Evolutionary conservation across 306 rosid genomes (phyloP), one percentile per base, ranked within the genome.

Genomic region (Elaeagnus macrophylla): DNA sequence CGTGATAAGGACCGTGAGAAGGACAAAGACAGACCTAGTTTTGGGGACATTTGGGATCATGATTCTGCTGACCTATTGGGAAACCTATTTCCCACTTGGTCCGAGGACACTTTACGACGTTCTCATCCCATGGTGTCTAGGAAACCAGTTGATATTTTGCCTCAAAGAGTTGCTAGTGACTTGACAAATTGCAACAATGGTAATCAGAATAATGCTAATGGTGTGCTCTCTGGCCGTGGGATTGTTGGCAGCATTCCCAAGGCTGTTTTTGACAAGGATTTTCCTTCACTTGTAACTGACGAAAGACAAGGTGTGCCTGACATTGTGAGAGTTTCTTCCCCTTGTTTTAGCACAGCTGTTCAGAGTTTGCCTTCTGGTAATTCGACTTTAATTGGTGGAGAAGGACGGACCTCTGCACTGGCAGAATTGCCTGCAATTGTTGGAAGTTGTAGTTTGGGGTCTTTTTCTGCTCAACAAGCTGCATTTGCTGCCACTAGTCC

Each of bases 1-100:
- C 95, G 94, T 56, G 97, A 90, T 44, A 90, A 86, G 78, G 97
- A 90, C 67, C 95, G 91, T 15, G 97, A 91, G 16, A 84, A 89
- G 76, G 99, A 87, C 65, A 93, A 83, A 72, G 99, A 93, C 56
- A 84, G 89, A 72, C 74, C 73, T 10, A 78, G 55, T 56, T 78
- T 57, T 69, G 77, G 65, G 13, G 96, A 87, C 59, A 77, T 62
- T 66, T 84, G 99, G 96, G 96, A 93, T 54, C 72, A 75, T 57
- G 93, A 82, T 57, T 20, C 67, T 72, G 56, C 83, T 63, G 95
- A 93, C 56, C 82, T 87, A 38, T 65, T 87, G 35, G 80, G 83
- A 57, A 84, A 70, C 71, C 59, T 84, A 20, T 83, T 71, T 59
- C 7, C 77, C 36, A 89, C 94, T 79, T 52, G 48, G 36, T 95